Conservation (phyloP, 2,329 filamentous ascomycete genomes). For the Penicillium verrucosum region DNA sequence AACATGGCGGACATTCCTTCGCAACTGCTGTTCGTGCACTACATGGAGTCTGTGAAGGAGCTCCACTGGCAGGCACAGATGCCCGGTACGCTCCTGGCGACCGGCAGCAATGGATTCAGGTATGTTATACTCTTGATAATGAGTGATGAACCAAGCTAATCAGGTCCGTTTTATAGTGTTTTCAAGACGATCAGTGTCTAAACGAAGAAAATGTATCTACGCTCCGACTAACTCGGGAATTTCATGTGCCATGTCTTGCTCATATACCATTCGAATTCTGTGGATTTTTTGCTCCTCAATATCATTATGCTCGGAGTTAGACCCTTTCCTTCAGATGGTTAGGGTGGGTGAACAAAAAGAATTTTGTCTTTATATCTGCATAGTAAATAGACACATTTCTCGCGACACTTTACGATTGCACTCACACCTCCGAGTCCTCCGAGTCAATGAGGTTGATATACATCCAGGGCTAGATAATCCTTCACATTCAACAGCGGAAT, state of each 20-base stretch:
- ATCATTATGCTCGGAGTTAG: conserved; percentile 17
- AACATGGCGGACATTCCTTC: conserved; percentile 88
- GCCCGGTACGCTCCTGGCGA: conserved; percentile 82
- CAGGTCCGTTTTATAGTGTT: conserved; percentile 50
- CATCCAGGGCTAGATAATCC: background rate
- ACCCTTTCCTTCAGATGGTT: conserved; percentile 11
- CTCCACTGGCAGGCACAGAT: conserved; percentile 98
- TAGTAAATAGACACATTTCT: conserved; percentile 10
- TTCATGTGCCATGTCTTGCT: conserved; percentile 28
- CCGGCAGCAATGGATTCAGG: conserved; percentile 79
- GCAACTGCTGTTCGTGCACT: conserved; percentile 94
- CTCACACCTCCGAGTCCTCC: no score
- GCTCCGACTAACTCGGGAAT: conserved; percentile 15
- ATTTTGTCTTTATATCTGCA: conserved; percentile 7
- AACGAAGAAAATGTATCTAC: conserved; percentile 13
- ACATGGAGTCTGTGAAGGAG: conserved; percentile 92
- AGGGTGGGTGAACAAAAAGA: conserved; percentile 19
- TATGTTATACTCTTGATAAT: conserved; percentile 34
- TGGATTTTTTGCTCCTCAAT: conserved; percentile 18
- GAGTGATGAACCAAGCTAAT: conserved; percentile 16
- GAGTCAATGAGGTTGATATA: background rate
- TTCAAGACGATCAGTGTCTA: conserved; percentile 82
- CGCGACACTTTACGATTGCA: background rate
- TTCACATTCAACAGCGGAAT: background rate
- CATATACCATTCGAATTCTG: conserved; percentile 27